Evolutionary conservation across 1,284 basidiomycete genomes (phyloP), one percentile per base, ranked within the genome.

Genomic region (Rhodotorula sp.): DNA sequence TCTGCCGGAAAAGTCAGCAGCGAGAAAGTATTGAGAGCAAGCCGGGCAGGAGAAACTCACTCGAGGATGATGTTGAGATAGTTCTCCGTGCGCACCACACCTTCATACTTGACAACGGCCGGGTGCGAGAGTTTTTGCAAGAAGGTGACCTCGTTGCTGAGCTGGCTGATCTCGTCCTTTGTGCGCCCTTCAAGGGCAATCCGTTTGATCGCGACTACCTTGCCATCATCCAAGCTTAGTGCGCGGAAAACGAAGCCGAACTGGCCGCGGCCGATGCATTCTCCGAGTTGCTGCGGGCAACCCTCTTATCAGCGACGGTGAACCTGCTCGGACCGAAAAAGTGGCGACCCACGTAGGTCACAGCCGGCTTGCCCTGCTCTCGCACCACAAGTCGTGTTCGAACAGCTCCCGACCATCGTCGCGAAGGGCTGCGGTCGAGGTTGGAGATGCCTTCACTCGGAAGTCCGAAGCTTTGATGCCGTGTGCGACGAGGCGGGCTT

Each of bases 241-340:
- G 95, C 94, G 26, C 92, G 88, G 81, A 95, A 97, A 14, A 97
- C 95, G 18, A 93, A 88, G 31, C 95, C 95, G 81, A 97, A 98
- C 82, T 98, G 95, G 12, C 95, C 95, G 64, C 91, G 88, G 5
- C 95, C 95, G 74, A 98, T 95, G 81, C 93, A 95, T 81, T 97
- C 95, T 49, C 93, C 93, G 26, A 97, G 84, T 91, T 94, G 92
- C 92, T 95, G 76, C 48, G 21, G 47, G 71, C 66, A 55, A 75
- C 75, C 68, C 68, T 66, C 72, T 34, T 19, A 31, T 62, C 67
- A 72, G 69, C 19, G 15, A 34, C 31, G 28, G 23, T 6, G 5
- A 2, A 19, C 69, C 38, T 73, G 67, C 52, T 19, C 10, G 15
- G 6, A 62, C 31, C 49, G 28, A 6, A 57, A 60, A 28, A 38